Evolutionary conservation across 192 early-diverging fungal genomes (phyloP).

Genomic region (Podochytrium sp.): DNA sequence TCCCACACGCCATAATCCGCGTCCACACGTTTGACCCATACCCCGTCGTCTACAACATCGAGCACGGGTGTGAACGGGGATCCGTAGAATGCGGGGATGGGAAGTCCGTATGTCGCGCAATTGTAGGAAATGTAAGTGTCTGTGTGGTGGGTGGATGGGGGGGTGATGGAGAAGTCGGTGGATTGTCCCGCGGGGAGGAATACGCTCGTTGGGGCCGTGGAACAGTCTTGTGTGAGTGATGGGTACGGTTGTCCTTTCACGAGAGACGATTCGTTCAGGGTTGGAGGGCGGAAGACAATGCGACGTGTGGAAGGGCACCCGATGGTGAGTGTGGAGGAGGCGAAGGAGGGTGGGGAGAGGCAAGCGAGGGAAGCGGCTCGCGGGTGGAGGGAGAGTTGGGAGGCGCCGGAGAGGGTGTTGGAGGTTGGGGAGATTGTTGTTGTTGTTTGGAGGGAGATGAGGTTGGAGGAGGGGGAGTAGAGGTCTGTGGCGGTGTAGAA

Average conservation of each 20-base stretch:
- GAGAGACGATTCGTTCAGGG: neutral
- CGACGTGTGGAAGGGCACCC: slow-evolving; percentile 7
- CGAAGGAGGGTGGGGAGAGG: neutral
- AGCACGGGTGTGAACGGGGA: slow-evolving; percentile 20
- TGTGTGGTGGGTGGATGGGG: neutral
- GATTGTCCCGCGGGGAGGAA: slow-evolving; percentile 19
- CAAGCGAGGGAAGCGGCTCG: slow-evolving; percentile 12
- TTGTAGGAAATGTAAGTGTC: slow-evolving; percentile 24
- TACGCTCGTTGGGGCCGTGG: neutral
- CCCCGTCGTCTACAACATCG: slow-evolving; percentile 17
- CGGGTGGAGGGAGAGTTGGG: neutral
- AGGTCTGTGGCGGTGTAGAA: neutral
- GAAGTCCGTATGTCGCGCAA: slow-evolving; percentile 1
- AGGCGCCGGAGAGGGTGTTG: neutral
- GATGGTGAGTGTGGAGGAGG: neutral
- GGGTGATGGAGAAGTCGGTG: neutral
- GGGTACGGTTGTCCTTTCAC: neutral
- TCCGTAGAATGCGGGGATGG: slow-evolving; percentile 24
- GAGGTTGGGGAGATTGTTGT: neutral
- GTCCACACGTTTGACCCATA: slow-evolving; percentile 12
- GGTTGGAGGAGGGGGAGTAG: neutral
- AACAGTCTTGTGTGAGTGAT: slow-evolving; percentile 3
- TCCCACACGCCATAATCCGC: slow-evolving; percentile 31
- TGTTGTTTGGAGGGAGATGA: neutral
- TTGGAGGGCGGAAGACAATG: neutral